Evolutionary conservation across 2,329 filamentous ascomycete genomes (phyloP), one percentile per base, ranked within the genome.

Genomic region (Talaromyces sp.): DNA sequence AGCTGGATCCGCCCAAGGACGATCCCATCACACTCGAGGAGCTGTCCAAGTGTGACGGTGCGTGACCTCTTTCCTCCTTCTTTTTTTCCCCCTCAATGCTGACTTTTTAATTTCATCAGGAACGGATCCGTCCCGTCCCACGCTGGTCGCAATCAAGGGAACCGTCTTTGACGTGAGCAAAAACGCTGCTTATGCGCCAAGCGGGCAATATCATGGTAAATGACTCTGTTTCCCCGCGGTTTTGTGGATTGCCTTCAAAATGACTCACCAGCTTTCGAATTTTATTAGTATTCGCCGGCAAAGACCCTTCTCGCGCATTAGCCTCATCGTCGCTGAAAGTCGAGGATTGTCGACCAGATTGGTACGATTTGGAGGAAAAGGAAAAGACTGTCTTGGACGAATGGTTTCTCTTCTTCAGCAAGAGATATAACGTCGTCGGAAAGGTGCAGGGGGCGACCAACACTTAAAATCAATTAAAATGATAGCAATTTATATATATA

Each of bases 401-500:
- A 74, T 99, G 94, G 94, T 86, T 88, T 64, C 96, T 89, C 1
- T 99, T 96, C 78, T 99, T 99, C 77, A 91, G 89, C 66, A 99
- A 97, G 80, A 84, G 94, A 61, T 99, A 99, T 79, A 97, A 96
- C 69, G 84, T 97, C 57, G 77, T 80, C 46, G 78, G 78, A 50
- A 78, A 77, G 68, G 76, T 80, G 9, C 66, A 74, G 64, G 48
- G 48, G 5, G 48, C 48, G 24, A 27, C 48, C 24, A 52, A 52
- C 27, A 29, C 48, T 52, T 52, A 26, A 52, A 9, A 29, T 17
- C 2, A 6, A 27, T 21, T 50, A 27, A 19, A 52, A 9, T 10
- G n/a, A n/a, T n/a, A n/a, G n/a, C n/a, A n/a, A n/a, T n/a, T n/a
- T n/a, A n/a, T n/a, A n/a, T n/a, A n/a, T n/a, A n/a, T n/a, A n/a